Base-by-base conservation (phyloP, 306 rosid genomes). In the Malus sieversii region DNA sequence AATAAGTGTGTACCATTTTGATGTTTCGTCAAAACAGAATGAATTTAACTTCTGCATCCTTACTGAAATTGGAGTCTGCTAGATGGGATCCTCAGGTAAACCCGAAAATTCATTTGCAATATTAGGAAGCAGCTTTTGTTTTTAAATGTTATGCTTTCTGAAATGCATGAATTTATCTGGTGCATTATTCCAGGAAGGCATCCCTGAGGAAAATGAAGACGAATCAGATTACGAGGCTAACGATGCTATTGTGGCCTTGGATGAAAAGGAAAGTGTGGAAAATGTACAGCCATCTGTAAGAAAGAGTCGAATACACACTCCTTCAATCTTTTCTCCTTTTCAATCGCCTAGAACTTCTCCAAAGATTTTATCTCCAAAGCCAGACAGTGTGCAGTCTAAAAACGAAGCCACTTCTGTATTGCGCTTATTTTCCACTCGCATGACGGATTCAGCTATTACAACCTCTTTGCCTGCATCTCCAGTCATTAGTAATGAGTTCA, bases 31-130 rank as follows among this genome's bases (percentile, higher is more conserved):
- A 77, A 63, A 76, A 63, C 85, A 91, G 90, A 84, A 74, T 60
- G 79, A 82, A 65, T 70, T 46, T 48, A 81, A 48, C 80, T 80
- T 87, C 91, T 53, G 77, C 62, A 51, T 67, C 81, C 40, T 73
- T 84, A 18, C 82, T 55, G 51, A 82, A 83, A 72, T 72, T 55
- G 71, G 86, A 87, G 74, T 74, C 87, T 40, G 66, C 86, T 25
- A 71, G 78, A 69, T 78, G 88, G 89, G 85, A 77, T 77, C 73
- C 87, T 73, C 84, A 90, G 93, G 97, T 93, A 77, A 82, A 65
- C 13, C 61, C 40, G 1, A 59, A 51, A 58, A 46, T 57, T 71
- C 51, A 55, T 25, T 68, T 10, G 15, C 57, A 76, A 65, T 72
- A 68, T 35, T 35, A 64, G 30, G n/a, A n/a, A 42, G 23, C 65